Conservation (phyloP, 257 asterid species). For the Nicotiana attenuata region DNA sequence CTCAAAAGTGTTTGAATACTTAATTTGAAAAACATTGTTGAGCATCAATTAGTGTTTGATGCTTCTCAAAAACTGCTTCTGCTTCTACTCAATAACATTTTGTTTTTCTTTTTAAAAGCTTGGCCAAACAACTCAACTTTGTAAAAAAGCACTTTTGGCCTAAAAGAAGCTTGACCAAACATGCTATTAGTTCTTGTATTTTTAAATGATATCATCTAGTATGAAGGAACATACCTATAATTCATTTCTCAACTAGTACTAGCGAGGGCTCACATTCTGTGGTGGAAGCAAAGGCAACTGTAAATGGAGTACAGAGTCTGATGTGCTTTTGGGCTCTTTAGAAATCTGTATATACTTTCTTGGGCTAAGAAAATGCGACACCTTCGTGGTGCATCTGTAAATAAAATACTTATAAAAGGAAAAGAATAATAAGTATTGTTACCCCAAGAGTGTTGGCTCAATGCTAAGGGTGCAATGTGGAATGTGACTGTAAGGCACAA, state of each 20-base stretch:
- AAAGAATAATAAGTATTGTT: not conserved
- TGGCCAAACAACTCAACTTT: too few species aligned
- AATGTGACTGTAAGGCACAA: not conserved
- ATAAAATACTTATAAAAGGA: not conserved
- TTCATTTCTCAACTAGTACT: not conserved
- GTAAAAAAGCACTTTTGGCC: too few species aligned
- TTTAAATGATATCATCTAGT: not conserved
- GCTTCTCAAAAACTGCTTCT: too few species aligned
- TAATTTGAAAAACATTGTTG: too few species aligned
- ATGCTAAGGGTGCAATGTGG: not conserved
- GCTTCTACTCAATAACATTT: too few species aligned
- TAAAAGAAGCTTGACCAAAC: too few species aligned
- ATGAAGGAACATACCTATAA: not conserved
- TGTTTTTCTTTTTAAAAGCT: too few species aligned
- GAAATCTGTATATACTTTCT: not conserved
- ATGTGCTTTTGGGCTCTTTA: not conserved
- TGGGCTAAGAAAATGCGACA: not conserved
- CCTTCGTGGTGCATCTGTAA: not conserved
- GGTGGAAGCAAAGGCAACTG: not conserved
- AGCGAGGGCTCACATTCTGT: not conserved
- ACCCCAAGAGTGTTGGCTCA: not conserved
- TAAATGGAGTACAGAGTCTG: not conserved
- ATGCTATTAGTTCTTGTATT: not conserved
- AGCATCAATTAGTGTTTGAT: too few species aligned
- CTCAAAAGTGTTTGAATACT: too few species aligned